Evolutionary conservation across 257 asterid genomes (phyloP).

Genomic region (Plantago elongata): DNA sequence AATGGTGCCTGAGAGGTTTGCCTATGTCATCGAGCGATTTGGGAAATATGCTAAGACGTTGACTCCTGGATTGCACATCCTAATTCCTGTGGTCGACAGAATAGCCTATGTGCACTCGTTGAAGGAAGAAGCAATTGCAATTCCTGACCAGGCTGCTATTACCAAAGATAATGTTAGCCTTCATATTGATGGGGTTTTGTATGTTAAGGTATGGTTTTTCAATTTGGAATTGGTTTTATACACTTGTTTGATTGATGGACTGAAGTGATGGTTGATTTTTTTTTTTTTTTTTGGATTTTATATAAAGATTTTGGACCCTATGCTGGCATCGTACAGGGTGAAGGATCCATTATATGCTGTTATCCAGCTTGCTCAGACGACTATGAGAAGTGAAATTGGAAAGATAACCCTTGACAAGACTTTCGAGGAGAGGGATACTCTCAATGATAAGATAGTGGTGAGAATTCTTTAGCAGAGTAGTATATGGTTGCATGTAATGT

Average conservation of each 20-base stretch:
- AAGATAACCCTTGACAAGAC: conserved; percentile 93
- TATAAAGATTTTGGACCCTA: conserved; percentile 72
- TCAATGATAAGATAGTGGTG: conserved; percentile 87
- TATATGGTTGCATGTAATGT: too few relatives aligned
- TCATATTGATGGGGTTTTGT: conserved; percentile 72
- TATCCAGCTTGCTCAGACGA: conserved; percentile 89
- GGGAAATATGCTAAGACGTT: conserved; percentile 75
- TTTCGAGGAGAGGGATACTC: conserved; percentile 84
- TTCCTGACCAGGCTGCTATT: conserved; percentile 75
- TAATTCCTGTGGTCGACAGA: conserved; percentile 74
- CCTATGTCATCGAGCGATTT: conserved; percentile 76
- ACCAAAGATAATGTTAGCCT: conserved; percentile 92
- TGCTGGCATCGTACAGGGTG: conserved; percentile 92
- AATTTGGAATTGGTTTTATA: too few relatives aligned
- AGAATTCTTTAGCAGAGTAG: too few relatives aligned
- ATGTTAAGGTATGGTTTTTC: conserved; percentile 48
- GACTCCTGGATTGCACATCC: conserved; percentile 73
- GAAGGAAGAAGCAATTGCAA: conserved; percentile 78
- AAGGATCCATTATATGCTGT: conserved; percentile 79
- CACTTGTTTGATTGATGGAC: too few relatives aligned
- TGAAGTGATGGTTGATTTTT: too few relatives aligned
- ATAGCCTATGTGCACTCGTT: conserved; percentile 85
- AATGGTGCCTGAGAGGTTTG: conserved; percentile 84
- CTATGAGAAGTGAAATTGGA: conserved; percentile 98
- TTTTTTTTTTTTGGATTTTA: too few relatives aligned